Evolutionary conservation across 345 rosid species (phyloP), one percentile per base, ranked within the genome.

Genomic region (Leavenworthia alabamica): DNA sequence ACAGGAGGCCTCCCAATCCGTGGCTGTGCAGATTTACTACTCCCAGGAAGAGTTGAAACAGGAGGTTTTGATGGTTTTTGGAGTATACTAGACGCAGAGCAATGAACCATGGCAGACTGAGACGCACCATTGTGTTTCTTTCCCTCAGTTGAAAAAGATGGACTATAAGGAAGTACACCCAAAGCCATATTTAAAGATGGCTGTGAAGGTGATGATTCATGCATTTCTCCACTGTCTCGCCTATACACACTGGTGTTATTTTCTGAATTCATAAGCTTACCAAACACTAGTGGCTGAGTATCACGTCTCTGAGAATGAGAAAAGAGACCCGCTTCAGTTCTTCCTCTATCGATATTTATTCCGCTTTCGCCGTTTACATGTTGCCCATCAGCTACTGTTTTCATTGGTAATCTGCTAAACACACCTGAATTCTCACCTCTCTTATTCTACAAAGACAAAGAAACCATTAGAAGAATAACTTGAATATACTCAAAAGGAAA

Each of bases 1-100:
- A 79, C 82, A 49, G 90, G 95, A 16, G 96, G 88, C 70, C 98
- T 83, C 50, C 91, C 85, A 12, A 82, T 77, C 8, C 96, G 79
- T 7, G 76, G 32, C 70, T 82, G 89, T 52, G 57, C 44, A 26
- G 73, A 57, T 70, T 81, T 90, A 37, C 78, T 83, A 42, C 71
- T 56, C 67, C 73, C 87, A 39, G 82, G 56, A 57, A 67, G 46
- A 10, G 64, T 33, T 57, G 72, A 41, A 69, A 56, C 5, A 48
- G 63, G 78, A 54, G 68, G 57, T 63, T 82, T 80, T 15, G 82
- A 73, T 28, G 82, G 81, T 49, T 81, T 87, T 8, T 87, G 90
- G 56, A 79, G 69, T 69, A 81, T 67, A 8, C 66, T 77, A 56
- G 83, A 81, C 31, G 93, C 73, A 55, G 75, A 72, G 41, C 71